Base-by-base conservation (phyloP, 805 yeast species). In the Nakazawaea populi region DNA sequence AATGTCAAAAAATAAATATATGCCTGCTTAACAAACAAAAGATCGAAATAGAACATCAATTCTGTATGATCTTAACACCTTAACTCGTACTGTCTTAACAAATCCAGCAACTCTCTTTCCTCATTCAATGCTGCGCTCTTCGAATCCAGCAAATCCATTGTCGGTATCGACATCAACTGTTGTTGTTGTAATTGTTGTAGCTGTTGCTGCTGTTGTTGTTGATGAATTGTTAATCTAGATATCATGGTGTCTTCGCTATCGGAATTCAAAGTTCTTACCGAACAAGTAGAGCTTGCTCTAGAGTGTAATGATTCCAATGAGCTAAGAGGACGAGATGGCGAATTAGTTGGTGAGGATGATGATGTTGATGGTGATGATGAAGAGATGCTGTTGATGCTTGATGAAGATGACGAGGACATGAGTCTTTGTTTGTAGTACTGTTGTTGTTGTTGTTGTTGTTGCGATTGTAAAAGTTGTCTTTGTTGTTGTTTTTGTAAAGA, bases 401-500 rank as follows among this genome's bases (percentile, higher is more conserved):
- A 31, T n/a, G 30, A 12, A 7, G 40, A 8, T 6, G 31, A 18
- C 34, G 40, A 11, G 10, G 39, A 24, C 27, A 34, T 18, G 31
- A 18, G 30, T 14, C 35, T 36, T 27, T 36, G 37, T 8, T 32
- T 32, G 47, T 14, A 9, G 12, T 28, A 36, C 6, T 41, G 42
- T 28, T 35, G 44, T 3, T 18, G 9, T 37, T 49, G 44, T 14
- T 49, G 51, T 14, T 32, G 44, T 18, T 30, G 24, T 45, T 36
- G 42, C 4, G 35, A 11, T 18, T 18, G 24, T n/a, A 37, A 37
- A 10, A 11, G 18, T 46, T 46, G 48, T 38, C 38, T 46, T 46
- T 46, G 48, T 27, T 49, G 48, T 44, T 50, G 49, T 42, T 43
- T 46, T 43, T 46, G 47, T 27, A 51, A 38, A 31, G 40, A 60